These are phyloP conservation scores for Forsythia viridissima DNA, from an alignment of 257 asterid species.

Conservation along the genomic window DNA sequence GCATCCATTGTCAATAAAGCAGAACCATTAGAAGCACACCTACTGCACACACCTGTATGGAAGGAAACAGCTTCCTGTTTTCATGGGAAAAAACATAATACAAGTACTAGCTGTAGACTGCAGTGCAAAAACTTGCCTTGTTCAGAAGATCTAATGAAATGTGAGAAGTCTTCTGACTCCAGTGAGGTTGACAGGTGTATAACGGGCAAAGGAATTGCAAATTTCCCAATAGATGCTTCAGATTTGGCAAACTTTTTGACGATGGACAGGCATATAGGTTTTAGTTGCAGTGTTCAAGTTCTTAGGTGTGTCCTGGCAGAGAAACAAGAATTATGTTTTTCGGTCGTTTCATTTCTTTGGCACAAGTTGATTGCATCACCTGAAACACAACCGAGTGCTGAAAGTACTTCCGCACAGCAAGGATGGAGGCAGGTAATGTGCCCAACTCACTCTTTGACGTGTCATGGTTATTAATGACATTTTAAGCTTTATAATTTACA, in stretches of 20 bases:
- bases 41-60: slow-evolving; percentile 56
- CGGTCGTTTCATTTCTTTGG: slow-evolving; percentile 97
- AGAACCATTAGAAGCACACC: slow-evolving; percentile 89
- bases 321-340: slow-evolving; percentile 89
- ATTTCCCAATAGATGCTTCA: slow-evolving; percentile 80
- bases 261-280: slow-evolving; percentile 89
- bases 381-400: slow-evolving; percentile 88
- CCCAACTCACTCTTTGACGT: background rate
- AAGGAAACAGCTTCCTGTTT: slow-evolving; percentile 50
- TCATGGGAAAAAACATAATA: slow-evolving; percentile 53
- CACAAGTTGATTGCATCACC: slow-evolving; percentile 95
- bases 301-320: slow-evolving; percentile 81
- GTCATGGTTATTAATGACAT: background rate
- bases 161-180: slow-evolving; percentile 38
- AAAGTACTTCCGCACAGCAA: slow-evolving; percentile 97
- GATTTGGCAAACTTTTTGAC: slow-evolving; percentile 93
- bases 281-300: slow-evolving; percentile 75
- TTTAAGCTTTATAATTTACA: background rate
- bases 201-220: slow-evolving; percentile 58
- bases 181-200: slow-evolving; percentile 40
- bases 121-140: slow-evolving; percentile 42
- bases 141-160: slow-evolving; percentile 38
- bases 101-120: slow-evolving; percentile 49
- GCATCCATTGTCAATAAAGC: slow-evolving; percentile 93
- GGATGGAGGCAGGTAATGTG: slow-evolving; percentile 97